Evolutionary conservation across 768 basidiomycete species (phyloP).

Genomic region (Boletales sp.): DNA sequence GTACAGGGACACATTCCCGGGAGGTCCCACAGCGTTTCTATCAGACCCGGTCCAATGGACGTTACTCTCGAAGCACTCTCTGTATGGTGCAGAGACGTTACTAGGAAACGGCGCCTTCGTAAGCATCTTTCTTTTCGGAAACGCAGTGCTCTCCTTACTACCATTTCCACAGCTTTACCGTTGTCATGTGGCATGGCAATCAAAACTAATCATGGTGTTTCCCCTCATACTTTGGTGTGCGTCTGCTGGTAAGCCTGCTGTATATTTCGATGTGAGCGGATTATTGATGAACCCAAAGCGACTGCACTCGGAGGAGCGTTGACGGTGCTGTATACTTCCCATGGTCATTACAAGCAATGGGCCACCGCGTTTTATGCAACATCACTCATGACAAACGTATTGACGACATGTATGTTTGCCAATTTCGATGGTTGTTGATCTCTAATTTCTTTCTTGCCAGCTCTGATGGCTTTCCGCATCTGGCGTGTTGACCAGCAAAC

Average conservation of each 20-base stretch:
- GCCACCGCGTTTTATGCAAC: constrained; percentile 24
- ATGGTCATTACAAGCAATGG: too few relatives aligned
- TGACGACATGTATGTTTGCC: constrained; percentile 28
- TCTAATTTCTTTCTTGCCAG: constrained; percentile 6
- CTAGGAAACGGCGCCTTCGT: constrained; percentile 31
- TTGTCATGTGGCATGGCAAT: constrained; percentile 33
- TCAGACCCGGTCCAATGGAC: constrained; percentile 21
- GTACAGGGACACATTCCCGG: constrained; percentile 10
- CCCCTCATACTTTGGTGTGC: constrained; percentile 29
- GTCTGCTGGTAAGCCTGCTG: constrained; percentile 17
- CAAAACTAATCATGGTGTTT: constrained; percentile 21
- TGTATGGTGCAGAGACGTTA: constrained; percentile 24
- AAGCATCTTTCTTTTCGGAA: not conserved
- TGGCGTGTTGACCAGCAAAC: constrained; percentile 23
- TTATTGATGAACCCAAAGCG: constrained; percentile 3
- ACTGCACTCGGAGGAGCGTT: constrained; percentile 17
- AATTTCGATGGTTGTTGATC: not conserved
- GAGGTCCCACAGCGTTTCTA: constrained; percentile 25
- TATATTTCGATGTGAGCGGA: not conserved
- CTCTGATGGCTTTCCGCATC: constrained; percentile 28
- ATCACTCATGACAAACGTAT: constrained; percentile 32
- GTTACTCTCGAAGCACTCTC: constrained; percentile 27
- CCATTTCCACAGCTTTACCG: constrained; percentile 18
- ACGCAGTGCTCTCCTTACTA: not conserved
- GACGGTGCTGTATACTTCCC: not conserved